These are phyloP conservation scores for Coffea humblotiana DNA, from an alignment of 305 asterid species.

Conservation along the genomic window DNA sequence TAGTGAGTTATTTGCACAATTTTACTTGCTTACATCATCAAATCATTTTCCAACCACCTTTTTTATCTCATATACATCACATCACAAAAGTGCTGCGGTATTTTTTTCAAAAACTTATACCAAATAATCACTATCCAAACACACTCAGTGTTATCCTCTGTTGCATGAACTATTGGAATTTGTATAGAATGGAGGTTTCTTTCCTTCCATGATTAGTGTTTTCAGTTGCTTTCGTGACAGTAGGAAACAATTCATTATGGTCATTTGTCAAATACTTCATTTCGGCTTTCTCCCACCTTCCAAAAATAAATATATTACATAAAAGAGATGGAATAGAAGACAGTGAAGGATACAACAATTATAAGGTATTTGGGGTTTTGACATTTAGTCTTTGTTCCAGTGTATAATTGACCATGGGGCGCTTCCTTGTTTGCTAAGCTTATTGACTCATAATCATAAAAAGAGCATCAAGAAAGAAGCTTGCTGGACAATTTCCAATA, in stretches of 20 bases:
- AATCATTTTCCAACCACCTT: too few relatives aligned
- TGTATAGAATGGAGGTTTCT: neutral
- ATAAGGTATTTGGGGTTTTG: neutral
- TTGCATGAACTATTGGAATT: neutral
- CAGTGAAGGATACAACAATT: neutral
- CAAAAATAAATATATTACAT: neutral
- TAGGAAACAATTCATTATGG: neutral
- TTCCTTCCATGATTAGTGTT: neutral
- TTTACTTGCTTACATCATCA: too few relatives aligned
- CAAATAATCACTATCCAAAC: too few relatives aligned
- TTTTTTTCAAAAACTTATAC: too few relatives aligned
- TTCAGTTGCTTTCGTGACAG: neutral
- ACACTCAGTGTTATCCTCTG: neutral
- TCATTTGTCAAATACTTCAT: neutral
- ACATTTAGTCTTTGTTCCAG: conserved; percentile 36
- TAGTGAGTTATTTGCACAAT: too few relatives aligned
- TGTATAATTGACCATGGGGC: conserved; percentile 71
- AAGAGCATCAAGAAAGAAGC: conserved; percentile 96
- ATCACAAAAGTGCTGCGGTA: too few relatives aligned
- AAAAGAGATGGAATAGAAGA: neutral
- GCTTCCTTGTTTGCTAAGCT: conserved; percentile 65
- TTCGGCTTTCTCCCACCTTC: neutral
- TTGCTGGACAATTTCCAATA: conserved; percentile 92
- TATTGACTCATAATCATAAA: conserved; percentile 79
- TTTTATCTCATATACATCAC: too few relatives aligned